Conservation (phyloP, 2,329 filamentous ascomycete species). For the Trichophyton simii region DNA sequence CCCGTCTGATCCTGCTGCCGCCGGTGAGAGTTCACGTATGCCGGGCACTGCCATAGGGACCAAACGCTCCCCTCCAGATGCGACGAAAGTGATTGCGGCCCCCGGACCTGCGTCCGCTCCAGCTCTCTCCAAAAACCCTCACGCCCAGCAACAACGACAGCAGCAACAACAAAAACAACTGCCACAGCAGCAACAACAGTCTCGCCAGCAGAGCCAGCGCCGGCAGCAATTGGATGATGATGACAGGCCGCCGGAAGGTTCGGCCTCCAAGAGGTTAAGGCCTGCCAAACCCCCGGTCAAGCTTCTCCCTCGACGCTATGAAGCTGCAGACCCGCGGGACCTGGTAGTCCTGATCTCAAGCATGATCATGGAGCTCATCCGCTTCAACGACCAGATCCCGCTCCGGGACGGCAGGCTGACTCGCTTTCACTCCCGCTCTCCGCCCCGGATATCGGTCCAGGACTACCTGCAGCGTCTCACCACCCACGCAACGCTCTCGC, state of each 20-base stretch:
- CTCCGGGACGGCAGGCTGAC: slow-evolving; percentile 77
- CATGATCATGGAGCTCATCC: slow-evolving; percentile 91
- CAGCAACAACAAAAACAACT: neutral
- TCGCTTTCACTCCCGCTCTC: slow-evolving; percentile 80
- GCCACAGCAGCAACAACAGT: neutral
- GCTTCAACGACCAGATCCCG: slow-evolving; percentile 79
- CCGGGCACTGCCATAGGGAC: slow-evolving; percentile 12
- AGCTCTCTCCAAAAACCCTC: neutral
- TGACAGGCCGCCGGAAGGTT: slow-evolving; percentile 13
- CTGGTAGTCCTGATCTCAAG: slow-evolving; percentile 83
- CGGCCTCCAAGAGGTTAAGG: slow-evolving; percentile 36
- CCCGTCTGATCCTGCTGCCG: slow-evolving; percentile 16
- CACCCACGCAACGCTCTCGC: slow-evolving; percentile 83
- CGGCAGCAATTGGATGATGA: slow-evolving; percentile 18
- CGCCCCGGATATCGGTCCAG: slow-evolving; percentile 83
- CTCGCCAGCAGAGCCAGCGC: slow-evolving; percentile 8
- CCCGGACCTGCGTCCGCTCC: neutral
- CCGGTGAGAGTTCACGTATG: slow-evolving; percentile 15
- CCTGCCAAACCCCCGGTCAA: slow-evolving; percentile 38
- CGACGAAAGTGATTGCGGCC: slow-evolving; percentile 13
- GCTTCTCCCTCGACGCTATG: slow-evolving; percentile 56
- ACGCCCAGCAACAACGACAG: neutral
- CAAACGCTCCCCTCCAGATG: slow-evolving; percentile 15
- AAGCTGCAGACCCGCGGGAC: slow-evolving; percentile 69
- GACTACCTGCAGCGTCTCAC: slow-evolving; percentile 90